Conservation (phyloP, 768 basidiomycete species). For the Tricholoma terreum region DNA sequence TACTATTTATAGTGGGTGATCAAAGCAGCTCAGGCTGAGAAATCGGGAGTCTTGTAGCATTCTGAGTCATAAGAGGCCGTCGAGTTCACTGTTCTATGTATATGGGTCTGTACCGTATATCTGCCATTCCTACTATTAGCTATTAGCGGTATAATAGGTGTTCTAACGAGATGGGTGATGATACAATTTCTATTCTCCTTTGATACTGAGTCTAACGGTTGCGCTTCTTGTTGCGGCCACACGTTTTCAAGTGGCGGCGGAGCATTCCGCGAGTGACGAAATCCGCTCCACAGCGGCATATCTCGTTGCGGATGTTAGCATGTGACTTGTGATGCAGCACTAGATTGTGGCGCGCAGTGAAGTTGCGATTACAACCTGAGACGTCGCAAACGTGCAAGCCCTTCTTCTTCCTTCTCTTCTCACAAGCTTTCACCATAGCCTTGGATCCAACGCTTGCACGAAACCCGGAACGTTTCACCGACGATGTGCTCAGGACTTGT, state of each 20-base stretch:
- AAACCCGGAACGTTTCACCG: background rate
- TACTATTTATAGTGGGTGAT: too few relatives aligned
- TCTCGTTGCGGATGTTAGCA: background rate
- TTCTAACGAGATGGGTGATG: too few relatives aligned
- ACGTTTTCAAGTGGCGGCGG: background rate
- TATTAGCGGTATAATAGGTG: too few relatives aligned
- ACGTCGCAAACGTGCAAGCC: background rate
- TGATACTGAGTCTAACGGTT: too few relatives aligned
- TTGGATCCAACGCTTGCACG: background rate
- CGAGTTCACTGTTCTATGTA: too few relatives aligned
- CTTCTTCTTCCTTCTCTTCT: background rate
- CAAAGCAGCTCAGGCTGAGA: too few relatives aligned
- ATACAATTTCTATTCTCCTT: too few relatives aligned
- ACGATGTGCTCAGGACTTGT: background rate
- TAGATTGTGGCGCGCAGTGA: background rate
- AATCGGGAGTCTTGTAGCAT: too few relatives aligned
- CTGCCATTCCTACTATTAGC: too few relatives aligned
- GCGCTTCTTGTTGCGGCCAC: background rate
- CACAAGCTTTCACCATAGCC: background rate
- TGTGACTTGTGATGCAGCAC: conserved; percentile 1
- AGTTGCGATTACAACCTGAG: background rate
- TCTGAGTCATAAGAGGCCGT: too few relatives aligned
- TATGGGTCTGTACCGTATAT: too few relatives aligned
- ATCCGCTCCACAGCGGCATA: background rate
- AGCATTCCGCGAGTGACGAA: background rate